Percentiles rank a stretch among this genome's conserved stretches.
Conservation (phyloP, 176 grass and related monocot genomes). For the Oryza brachyantha region DNA sequence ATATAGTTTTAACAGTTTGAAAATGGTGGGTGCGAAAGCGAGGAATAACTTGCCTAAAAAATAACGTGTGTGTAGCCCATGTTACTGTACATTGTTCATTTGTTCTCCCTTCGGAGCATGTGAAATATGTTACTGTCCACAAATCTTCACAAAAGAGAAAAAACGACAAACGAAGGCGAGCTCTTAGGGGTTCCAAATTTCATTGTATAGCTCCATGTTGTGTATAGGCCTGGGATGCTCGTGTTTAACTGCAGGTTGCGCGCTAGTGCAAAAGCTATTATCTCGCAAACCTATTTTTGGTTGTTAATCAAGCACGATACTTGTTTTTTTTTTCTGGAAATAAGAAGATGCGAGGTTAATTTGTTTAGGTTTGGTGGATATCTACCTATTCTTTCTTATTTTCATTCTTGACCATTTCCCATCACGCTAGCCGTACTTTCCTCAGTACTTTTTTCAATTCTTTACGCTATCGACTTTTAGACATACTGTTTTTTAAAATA, state of each 20-base stretch:
- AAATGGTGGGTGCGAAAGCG: too few species aligned
- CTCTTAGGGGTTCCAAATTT: background rate
- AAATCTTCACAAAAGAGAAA: slow-evolving; percentile 5
- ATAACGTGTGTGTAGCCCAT: too few species aligned
- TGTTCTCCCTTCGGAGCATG: background rate
- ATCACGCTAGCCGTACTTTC: background rate
- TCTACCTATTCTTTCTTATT: background rate
- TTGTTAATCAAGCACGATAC: background rate
- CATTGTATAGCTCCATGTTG: slow-evolving; percentile 10
- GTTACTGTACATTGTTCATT: background rate
- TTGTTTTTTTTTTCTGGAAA: background rate
- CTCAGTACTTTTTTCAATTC: too few species aligned
- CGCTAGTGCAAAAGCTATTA: background rate
- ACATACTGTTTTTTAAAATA: too few species aligned
- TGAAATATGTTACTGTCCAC: background rate
- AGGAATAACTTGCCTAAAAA: too few species aligned
- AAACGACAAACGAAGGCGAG: background rate
- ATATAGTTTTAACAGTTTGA: too few species aligned
- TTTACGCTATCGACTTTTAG: too few species aligned
- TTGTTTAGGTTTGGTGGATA: background rate
- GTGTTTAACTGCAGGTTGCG: too few species aligned
- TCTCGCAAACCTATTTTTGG: background rate
- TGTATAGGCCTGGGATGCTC: background rate
- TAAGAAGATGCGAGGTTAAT: background rate
- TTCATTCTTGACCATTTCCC: background rate